phyloP scores from a whole-genome alignment of 192 early-diverging fungal species.

The Thamnidium elegans region DNA sequence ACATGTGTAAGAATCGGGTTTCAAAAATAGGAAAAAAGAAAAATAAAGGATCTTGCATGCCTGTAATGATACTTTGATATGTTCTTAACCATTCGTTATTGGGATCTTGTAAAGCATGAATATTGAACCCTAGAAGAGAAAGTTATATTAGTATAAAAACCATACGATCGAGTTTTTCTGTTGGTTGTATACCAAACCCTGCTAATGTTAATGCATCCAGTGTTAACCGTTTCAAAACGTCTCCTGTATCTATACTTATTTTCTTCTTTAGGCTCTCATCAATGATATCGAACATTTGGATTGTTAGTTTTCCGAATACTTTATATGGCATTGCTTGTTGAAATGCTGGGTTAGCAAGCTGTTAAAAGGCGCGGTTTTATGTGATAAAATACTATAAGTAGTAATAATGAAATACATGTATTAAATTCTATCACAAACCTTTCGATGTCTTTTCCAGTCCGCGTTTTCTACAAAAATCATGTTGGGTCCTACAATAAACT shows the following conservation, averaged over 20 bases:
- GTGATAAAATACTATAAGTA: too few relatives aligned
- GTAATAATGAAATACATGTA: too few relatives aligned
- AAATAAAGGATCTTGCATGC: constrained; percentile 47
- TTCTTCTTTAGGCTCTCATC: neutral
- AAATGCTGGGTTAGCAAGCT: constrained; percentile 28
- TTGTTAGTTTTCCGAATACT: constrained; percentile 16
- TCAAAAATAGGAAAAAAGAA: constrained; percentile 56
- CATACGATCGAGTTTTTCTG: neutral
- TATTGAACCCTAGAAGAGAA: constrained; percentile 43
- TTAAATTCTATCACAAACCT: neutral
- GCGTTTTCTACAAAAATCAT: constrained; percentile 6
- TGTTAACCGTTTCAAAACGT: constrained; percentile 22
- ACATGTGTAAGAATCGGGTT: neutral
- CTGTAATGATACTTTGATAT: constrained; percentile 46
- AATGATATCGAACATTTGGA: constrained; percentile 11
- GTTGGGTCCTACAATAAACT: constrained; percentile 1
- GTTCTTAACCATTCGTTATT: constrained; percentile 42
- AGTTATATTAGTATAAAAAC: constrained; percentile 3
- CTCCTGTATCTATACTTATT: neutral
- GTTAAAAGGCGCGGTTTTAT: too few relatives aligned
- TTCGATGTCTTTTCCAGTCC: constrained; percentile 7
- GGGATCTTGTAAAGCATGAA: constrained; percentile 46
- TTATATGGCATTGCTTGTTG: constrained; percentile 23
- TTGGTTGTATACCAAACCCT: constrained; percentile 23
- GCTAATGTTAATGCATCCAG: constrained; percentile 27